phyloP scores from a whole-genome alignment of 306 rosid species.

The Dryas alaskensis region DNA sequence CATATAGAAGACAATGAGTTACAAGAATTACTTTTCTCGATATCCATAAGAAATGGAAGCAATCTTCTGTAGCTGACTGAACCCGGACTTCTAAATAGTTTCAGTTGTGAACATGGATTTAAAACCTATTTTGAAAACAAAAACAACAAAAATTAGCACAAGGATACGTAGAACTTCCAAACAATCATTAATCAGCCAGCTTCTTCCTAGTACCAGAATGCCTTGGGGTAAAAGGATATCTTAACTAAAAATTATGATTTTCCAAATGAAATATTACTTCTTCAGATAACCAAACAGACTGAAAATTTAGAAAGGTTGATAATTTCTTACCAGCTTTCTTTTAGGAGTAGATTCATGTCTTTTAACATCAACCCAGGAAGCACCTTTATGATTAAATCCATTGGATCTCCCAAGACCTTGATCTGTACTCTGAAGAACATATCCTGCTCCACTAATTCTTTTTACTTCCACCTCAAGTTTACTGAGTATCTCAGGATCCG shows the following conservation, averaged over 20 bases:
- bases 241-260: not conserved
- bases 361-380: constrained; percentile 9
- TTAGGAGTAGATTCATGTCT: constrained; percentile 31
- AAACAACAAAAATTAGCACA: constrained; percentile 1
- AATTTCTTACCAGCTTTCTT: constrained; percentile 36
- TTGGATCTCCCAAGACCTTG: constrained; percentile 20
- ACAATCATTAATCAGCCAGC: not conserved
- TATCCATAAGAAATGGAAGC: constrained; percentile 58
- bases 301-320: not conserved
- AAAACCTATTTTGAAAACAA: constrained; percentile 38
- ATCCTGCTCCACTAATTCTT: constrained; percentile 19
- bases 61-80: constrained; percentile 60
- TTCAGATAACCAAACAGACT: not conserved
- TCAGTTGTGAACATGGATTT: constrained; percentile 44
- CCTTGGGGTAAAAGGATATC: not conserved
- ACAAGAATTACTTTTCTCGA: constrained; percentile 32
- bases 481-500: constrained; percentile 32
- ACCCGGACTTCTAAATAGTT: constrained; percentile 44
- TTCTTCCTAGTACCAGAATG: constrained; percentile 1
- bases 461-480: constrained; percentile 26
- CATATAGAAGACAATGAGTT: constrained; percentile 24
- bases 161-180: not conserved
- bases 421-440: constrained; percentile 27
- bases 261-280: not conserved
- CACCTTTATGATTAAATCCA: constrained; percentile 18